phyloP scores from a whole-genome alignment of 2,329 filamentous ascomycete species.

The Xylaria sp. region DNA sequence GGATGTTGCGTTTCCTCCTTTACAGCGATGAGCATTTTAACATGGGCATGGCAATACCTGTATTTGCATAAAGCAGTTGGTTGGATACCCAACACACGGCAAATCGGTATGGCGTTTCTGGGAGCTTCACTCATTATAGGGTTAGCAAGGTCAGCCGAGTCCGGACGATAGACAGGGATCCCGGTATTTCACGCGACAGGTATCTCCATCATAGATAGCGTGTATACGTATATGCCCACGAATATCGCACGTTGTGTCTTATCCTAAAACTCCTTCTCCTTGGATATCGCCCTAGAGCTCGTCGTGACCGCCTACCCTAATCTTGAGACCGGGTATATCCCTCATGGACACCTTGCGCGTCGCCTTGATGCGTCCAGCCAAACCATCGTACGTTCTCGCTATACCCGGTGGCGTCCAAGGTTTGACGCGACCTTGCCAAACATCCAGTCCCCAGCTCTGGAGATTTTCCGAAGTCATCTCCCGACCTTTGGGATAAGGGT shows the following conservation, averaged over 20 bases:
- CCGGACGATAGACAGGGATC: not conserved
- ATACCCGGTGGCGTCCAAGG: conserved; percentile 39
- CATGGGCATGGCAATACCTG: not conserved
- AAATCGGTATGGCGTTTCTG: not conserved
- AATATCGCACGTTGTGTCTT: not conserved
- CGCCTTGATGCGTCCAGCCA: conserved; percentile 29
- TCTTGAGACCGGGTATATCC: conserved; percentile 33
- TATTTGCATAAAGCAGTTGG: not conserved
- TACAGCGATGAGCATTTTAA: not conserved
- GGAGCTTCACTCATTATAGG: not conserved
- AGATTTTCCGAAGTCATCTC: conserved; percentile 34
- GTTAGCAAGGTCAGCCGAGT: not conserved
- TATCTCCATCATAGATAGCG: not conserved
- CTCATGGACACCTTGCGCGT: conserved; percentile 29
- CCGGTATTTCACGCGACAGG: not conserved
- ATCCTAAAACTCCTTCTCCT: not conserved
- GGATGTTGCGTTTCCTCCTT: conserved; percentile 1
- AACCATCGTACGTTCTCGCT: conserved; percentile 28
- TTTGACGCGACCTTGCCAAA: conserved; percentile 41
- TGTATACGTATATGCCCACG: not conserved
- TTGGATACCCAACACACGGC: not conserved
- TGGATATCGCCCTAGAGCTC: conserved; percentile 24
- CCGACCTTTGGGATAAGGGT: conserved; percentile 39
- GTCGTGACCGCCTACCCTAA: conserved; percentile 31
- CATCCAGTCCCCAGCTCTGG: conserved; percentile 42